phyloP scores from a whole-genome alignment of 1,284 basidiomycete species.

The Cryptococcus sp. region DNA sequence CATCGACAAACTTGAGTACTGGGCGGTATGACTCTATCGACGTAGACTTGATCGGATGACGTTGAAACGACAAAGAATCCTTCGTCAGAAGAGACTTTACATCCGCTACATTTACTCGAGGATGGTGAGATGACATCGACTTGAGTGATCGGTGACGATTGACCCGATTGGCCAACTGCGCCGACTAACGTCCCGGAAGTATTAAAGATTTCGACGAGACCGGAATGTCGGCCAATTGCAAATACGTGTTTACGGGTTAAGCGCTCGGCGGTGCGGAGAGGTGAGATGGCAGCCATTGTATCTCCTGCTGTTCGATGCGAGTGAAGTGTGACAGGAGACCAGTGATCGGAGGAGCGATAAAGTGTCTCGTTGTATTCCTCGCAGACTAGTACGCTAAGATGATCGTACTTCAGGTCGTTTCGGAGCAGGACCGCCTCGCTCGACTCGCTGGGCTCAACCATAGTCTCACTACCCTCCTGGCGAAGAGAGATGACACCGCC shows the following conservation, averaged over 20 bases:
- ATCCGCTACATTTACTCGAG: conserved; percentile 26
- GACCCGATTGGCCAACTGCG: conserved; percentile 2
- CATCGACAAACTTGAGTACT: conserved; percentile 28
- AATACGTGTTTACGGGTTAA: conserved; percentile 13
- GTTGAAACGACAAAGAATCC: conserved; percentile 35
- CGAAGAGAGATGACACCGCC: too few relatives aligned
- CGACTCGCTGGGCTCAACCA: too few relatives aligned
- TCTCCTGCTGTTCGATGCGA: conserved; percentile 7
- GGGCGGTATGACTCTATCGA: conserved; percentile 28
- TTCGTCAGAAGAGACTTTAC: conserved; percentile 20
- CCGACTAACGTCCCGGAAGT: conserved; percentile 13
- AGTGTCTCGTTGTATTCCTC: conserved; percentile 9
- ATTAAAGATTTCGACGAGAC: conserved; percentile 35
- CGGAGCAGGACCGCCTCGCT: too few relatives aligned
- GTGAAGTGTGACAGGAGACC: conserved; percentile 2
- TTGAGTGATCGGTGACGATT: conserved; percentile 7
- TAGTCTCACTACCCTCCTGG: too few relatives aligned
- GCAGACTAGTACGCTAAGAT: background rate
- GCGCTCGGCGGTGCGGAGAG: background rate
- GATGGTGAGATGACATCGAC: conserved; percentile 17
- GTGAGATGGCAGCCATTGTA: conserved; percentile 14
- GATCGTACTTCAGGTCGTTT: background rate
- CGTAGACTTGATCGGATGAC: conserved; percentile 20
- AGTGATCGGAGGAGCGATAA: background rate
- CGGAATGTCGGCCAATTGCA: conserved; percentile 33